Percentiles rank a stretch among this genome's conserved stretches.
Conservation (phyloP, 208 protist genomes). For the Trypanosoma melophagium region DNA sequence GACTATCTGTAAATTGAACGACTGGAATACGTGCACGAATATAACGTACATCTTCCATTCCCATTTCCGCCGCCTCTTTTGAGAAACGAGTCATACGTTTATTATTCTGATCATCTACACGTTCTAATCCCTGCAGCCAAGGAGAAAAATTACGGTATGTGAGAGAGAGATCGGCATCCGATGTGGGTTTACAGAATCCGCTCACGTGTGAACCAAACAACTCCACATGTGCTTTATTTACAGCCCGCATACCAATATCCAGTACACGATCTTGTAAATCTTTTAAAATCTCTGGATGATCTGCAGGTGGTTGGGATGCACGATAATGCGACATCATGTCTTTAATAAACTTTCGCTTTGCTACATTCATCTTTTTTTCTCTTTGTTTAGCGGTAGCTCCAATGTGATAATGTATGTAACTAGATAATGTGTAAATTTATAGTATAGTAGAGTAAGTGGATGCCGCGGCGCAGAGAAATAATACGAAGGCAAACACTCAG, state of each 20-base stretch:
- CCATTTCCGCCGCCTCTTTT: slow-evolving; percentile 62
- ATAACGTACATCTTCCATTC: slow-evolving; percentile 83
- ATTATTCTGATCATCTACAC: slow-evolving; percentile 65
- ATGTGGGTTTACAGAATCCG: slow-evolving; percentile 77
- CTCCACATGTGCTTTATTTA: slow-evolving; percentile 84
- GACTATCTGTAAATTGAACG: slow-evolving; percentile 77
- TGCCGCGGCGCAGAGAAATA: no score
- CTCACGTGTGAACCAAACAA: slow-evolving; percentile 85
- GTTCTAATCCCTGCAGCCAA: slow-evolving; percentile 67
- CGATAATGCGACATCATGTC: slow-evolving; percentile 81
- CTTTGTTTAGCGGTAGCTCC: no score
- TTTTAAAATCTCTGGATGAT: slow-evolving; percentile 40
- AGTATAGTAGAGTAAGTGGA: not conserved
- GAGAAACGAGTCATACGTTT: slow-evolving; percentile 73
- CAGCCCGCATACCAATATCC: slow-evolving; percentile 64
- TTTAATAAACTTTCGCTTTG: slow-evolving; percentile 50
- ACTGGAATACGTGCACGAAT: slow-evolving; percentile 84
- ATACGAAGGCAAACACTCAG: not conserved
- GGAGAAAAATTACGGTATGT: slow-evolving; percentile 88
- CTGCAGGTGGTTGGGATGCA: slow-evolving; percentile 22
- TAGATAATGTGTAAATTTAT: not conserved
- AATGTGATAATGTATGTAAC: no score
- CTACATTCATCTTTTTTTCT: slow-evolving; percentile 15
- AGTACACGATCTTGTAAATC: slow-evolving; percentile 67
- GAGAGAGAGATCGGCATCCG: slow-evolving; percentile 83